Evolutionary conservation across 352 stramenopile genomes (phyloP).

Genomic region (Peronosclerospora sorghi): DNA sequence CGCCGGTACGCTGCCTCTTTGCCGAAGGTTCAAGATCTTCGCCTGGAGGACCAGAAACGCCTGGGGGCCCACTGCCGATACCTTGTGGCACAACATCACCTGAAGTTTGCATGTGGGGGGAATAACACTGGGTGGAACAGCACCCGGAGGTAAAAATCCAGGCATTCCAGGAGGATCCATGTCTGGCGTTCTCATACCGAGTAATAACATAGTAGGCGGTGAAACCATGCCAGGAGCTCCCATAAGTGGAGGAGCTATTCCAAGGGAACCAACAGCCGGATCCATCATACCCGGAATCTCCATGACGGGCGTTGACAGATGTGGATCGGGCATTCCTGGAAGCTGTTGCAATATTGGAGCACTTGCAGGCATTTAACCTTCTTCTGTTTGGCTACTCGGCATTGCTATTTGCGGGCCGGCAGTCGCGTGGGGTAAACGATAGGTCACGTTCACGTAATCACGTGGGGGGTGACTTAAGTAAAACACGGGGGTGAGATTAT

Average conservation of each 20-base stretch:
- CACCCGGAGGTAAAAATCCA: constrained; percentile 6
- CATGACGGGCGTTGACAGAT: constrained; percentile 4
- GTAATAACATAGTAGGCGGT: constrained; percentile 7
- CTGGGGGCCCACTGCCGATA: constrained; percentile 26
- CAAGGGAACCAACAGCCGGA: too few relatives aligned
- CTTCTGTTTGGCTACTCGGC: constrained; percentile 4
- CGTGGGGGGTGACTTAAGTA: too few relatives aligned
- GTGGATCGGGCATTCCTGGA: constrained; percentile 5
- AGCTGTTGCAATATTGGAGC: constrained; percentile 2
- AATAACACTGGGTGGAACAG: constrained; percentile 5
- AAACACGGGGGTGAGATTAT: too few relatives aligned
- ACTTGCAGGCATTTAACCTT: constrained; percentile 6
- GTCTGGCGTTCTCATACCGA: constrained; percentile 16
- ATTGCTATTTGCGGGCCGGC: constrained; percentile 4
- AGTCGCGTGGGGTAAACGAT: too few relatives aligned
- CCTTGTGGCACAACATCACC: constrained; percentile 18
- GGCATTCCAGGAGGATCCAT: constrained; percentile 21
- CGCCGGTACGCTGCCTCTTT: constrained; percentile 66
- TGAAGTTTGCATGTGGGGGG: constrained; percentile 18
- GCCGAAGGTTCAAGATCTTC: constrained; percentile 40
- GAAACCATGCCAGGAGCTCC: constrained; percentile 14
- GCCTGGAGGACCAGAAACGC: constrained; percentile 16
- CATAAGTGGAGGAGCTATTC: constrained; percentile 11
- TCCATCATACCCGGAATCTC: constrained; percentile 3
- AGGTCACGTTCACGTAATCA: too few relatives aligned